Evolutionary conservation across 768 basidiomycete species (phyloP), one percentile per base, ranked within the genome.

Genomic region (Suillus plorans): DNA sequence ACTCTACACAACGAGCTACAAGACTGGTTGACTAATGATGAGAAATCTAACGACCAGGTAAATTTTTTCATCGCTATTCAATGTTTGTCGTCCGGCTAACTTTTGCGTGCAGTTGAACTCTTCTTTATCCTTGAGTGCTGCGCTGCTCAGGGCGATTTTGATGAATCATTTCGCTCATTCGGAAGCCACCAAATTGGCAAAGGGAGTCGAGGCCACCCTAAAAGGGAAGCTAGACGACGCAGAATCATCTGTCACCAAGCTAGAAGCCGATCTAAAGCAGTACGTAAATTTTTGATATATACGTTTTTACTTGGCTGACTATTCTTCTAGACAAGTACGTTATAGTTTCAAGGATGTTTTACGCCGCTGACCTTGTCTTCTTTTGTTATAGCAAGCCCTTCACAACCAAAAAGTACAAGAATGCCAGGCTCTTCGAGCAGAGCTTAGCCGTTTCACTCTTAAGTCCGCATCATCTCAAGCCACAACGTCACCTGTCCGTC

Each of bases 151-250:
- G 68, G 91, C 91, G 63, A 94, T 94, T 74, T 84, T 94, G 64
- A 85, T 90, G 80, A 94, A 94, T 72, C 89, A 92, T 74, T 79
- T 86, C 59, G 89, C 91, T 69, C 90, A 92, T 78, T 89, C 89
- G 42, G 92, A 94, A 73, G 85, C 86, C 65, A 87, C 83, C 74
- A 90, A 88, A 79, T 75, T 79, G 69, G 85, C 90, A 53, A 91
- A 88, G 76, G 78, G 74, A 64, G 77, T 83, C 62, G 91, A 93
- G 79, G 77, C 80, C 60, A 81, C 79, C 66, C 80, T 91, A 72
- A 89, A 85, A 78, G 79, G 80, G 69, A 86, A 86, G 77, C 76
- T 92, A 52, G 89, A 91, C 67, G 87, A 88, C 70, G 78, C 85
- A 67, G 86, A 91, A 78, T 72, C 78, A 65, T 76, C 79, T 64